These are phyloP conservation scores for Phytophthora sojae DNA, from an alignment of 352 stramenopile species.

Conservation along the genomic window DNA sequence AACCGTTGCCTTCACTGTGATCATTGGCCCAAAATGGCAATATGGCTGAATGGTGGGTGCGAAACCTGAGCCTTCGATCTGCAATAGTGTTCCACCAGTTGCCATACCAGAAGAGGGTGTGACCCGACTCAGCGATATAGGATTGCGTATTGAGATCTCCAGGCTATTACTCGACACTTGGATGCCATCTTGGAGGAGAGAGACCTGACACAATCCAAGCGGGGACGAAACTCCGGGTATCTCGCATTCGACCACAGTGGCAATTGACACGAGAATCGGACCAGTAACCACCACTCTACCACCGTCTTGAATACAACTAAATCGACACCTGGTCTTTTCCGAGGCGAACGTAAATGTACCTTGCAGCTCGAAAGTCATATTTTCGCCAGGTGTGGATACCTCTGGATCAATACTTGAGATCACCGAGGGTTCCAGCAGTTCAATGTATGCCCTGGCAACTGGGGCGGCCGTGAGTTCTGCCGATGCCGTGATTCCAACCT, in stretches of 20 bases:
- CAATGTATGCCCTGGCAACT: slow-evolving; percentile 21
- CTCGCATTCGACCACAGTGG: slow-evolving; percentile 37
- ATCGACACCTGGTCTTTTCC: slow-evolving; percentile 28
- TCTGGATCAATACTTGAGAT: slow-evolving; percentile 28
- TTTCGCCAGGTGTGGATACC: slow-evolving; percentile 15
- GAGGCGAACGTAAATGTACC: slow-evolving; percentile 40
- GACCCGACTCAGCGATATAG: slow-evolving; percentile 26
- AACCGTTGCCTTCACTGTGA: slow-evolving; percentile 13
- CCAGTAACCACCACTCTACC: slow-evolving; percentile 6
- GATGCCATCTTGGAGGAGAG: slow-evolving; percentile 28
- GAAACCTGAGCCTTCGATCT: slow-evolving; percentile 44
- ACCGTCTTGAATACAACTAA: slow-evolving; percentile 24
- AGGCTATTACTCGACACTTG: slow-evolving; percentile 40
- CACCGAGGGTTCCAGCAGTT: slow-evolving; percentile 34
- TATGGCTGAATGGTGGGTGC: slow-evolving; percentile 12
- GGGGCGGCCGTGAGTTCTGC: neutral
- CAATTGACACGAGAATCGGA: slow-evolving; percentile 18
- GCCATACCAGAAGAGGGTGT: slow-evolving; percentile 29
- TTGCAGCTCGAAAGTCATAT: slow-evolving; percentile 35
- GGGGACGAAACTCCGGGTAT: slow-evolving; percentile 2
- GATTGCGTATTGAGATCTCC: slow-evolving; percentile 13
- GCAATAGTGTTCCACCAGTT: slow-evolving; percentile 41
- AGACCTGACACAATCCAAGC: slow-evolving; percentile 32
- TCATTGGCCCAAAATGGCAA: slow-evolving; percentile 45
- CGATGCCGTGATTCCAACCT: slow-evolving; percentile 29